These are phyloP conservation scores for Paralagenidium karlingii DNA, from an alignment of 352 stramenopile species.

Conservation along the genomic window DNA sequence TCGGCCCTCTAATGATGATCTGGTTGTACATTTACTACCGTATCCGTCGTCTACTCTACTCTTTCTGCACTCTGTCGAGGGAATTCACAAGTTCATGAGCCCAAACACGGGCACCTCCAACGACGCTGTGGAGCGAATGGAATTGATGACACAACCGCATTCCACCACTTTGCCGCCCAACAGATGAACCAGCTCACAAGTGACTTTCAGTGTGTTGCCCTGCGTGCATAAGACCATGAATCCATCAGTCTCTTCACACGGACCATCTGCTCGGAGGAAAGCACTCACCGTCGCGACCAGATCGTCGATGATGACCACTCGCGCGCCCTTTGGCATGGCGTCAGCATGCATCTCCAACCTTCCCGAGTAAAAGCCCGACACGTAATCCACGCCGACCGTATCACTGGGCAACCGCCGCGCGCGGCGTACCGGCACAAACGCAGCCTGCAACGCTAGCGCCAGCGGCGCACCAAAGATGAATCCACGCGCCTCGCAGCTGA, in stretches of 20 bases:
- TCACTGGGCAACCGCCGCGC: constrained; percentile 45
- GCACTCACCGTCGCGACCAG: constrained; percentile 56
- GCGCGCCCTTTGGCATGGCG: constrained; percentile 46
- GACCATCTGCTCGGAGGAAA: too few species aligned
- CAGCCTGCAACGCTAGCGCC: constrained; percentile 41
- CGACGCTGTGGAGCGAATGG: constrained; percentile 24
- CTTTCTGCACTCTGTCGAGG: too few species aligned
- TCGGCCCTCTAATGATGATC: too few species aligned
- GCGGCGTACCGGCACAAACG: constrained; percentile 63
- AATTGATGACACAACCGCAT: constrained; percentile 69
- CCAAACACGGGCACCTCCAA: too few species aligned
- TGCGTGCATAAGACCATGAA: too few species aligned
- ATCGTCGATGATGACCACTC: constrained; percentile 72
- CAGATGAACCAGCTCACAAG: constrained; percentile 56
- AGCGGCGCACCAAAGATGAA: constrained; percentile 76
- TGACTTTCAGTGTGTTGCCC: constrained; percentile 74
- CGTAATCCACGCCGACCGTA: constrained; percentile 72
- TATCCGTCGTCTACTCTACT: too few species aligned
- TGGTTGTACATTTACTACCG: too few species aligned
- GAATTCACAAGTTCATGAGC: too few species aligned
- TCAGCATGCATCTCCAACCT: constrained; percentile 77
- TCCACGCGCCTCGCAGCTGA: constrained; percentile 62
- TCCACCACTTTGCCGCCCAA: constrained; percentile 61
- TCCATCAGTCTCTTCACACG: too few species aligned
- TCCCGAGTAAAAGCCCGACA: constrained; percentile 52